Percentiles rank a stretch among this genome's conserved stretches.
Evolutionary conservation across 495 filamentous ascomycete species (phyloP).

Genomic region (Margaritispora aquatica): DNA sequence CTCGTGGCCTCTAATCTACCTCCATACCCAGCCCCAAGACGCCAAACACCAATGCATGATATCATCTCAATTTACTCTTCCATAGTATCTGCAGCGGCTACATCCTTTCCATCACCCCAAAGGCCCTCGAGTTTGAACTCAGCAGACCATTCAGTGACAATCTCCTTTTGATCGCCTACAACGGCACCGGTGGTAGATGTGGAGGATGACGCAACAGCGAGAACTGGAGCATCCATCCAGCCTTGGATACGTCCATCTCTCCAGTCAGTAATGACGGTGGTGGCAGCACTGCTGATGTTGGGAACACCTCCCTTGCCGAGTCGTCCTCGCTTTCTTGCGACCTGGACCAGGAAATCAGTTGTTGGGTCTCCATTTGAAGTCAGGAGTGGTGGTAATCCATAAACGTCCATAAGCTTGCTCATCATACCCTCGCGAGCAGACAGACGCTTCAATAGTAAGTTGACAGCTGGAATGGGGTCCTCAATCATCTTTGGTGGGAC

Average conservation of each 20-base stretch:
- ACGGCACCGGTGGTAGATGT: conserved; percentile 28
- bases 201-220: conserved; percentile 43
- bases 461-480: conserved; percentile 82
- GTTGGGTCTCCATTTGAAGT: conserved; percentile 62
- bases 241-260: conserved; percentile 91
- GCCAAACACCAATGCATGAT: conserved; percentile 4
- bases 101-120: conserved; percentile 16
- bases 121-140: conserved; percentile 95
- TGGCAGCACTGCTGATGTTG: conserved; percentile 80
- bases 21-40: conserved; percentile 2
- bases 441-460: conserved; percentile 71
- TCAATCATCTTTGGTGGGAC: conserved; percentile 89
- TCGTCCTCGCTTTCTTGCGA: conserved; percentile 85
- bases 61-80: conserved; percentile 11
- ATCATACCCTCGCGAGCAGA: conserved; percentile 64
- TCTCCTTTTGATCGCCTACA: conserved; percentile 67
- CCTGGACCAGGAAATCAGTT: conserved; percentile 90
- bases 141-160: conserved; percentile 89
- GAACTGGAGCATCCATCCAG: conserved; percentile 71
- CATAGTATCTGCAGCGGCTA: conserved; percentile 9
- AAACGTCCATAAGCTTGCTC: conserved; percentile 70
- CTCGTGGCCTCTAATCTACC: conserved; percentile 2
- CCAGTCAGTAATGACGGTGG: conserved; percentile 93
- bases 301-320: conserved; percentile 87
- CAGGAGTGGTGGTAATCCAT: conserved; percentile 75